Evolutionary conservation across 2,329 filamentous ascomycete species (phyloP).

Genomic region (Botrytis medusae): DNA sequence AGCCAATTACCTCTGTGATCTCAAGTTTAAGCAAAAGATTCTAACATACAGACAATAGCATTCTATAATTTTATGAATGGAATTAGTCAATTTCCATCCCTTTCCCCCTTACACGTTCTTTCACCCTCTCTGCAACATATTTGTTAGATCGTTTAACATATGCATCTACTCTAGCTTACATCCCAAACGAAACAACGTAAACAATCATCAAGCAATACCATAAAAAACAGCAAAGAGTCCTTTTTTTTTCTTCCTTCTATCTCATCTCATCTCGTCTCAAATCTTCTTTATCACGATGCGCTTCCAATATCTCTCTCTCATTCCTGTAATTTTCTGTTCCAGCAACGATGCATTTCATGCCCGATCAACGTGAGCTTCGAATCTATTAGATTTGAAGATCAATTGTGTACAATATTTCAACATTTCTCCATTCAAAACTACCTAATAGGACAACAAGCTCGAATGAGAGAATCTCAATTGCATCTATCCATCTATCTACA

Average conservation of each 20-base stretch:
- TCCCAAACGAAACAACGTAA: not conserved
- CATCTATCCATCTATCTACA: no score
- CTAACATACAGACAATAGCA: not conserved
- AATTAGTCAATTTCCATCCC: not conserved
- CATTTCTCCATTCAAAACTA: no score
- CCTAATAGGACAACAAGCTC: rapidly evolving
- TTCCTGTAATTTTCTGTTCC: no score
- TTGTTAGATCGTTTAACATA: not conserved
- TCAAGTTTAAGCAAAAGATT: not conserved
- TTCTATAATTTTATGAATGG: not conserved
- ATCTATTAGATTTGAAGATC: no score
- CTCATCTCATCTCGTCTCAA: not conserved
- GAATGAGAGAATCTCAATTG: not conserved
- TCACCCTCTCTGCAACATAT: not conserved
- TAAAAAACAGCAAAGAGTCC: not conserved
- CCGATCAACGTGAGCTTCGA: no score
- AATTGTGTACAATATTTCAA: no score
- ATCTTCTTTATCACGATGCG: not conserved
- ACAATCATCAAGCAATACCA: not conserved
- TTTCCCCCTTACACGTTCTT: not conserved
- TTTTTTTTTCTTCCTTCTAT: not conserved
- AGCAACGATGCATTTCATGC: no score
- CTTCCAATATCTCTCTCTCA: not conserved
- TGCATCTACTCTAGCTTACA: not conserved
- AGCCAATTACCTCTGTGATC: no score